phyloP scores from a whole-genome alignment of 495 filamentous ascomycete genomes.

The Cairneyella variabilis region DNA sequence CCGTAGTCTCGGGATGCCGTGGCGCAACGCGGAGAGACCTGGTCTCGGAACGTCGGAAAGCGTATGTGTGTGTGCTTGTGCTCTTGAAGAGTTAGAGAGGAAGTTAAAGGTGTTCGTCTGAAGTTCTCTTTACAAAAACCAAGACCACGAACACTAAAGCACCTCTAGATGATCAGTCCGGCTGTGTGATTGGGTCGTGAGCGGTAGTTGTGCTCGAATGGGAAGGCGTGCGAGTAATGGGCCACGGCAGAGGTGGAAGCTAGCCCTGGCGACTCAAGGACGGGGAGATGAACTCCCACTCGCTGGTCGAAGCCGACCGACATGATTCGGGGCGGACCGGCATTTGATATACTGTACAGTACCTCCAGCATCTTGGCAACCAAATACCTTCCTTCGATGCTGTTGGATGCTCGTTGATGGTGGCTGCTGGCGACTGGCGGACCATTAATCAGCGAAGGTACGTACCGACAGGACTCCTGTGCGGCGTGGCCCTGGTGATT shows the following conservation, averaged over 20 bases:
- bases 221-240: not conserved
- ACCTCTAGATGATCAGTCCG: not conserved
- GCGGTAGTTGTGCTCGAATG: slow-evolving; percentile 2
- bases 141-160: not conserved
- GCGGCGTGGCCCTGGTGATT: not conserved
- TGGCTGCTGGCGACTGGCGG: not conserved
- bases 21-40: not conserved
- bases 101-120: not conserved
- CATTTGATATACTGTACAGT: not conserved
- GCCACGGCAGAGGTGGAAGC: not conserved
- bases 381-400: too few relatives aligned
- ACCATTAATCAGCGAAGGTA: not conserved
- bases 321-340: not conserved
- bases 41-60: not conserved
- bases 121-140: not conserved
- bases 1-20: not conserved
- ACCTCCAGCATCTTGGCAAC: not conserved
- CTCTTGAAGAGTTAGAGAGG: not conserved
- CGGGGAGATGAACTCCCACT: too few relatives aligned
- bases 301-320: too few relatives aligned
- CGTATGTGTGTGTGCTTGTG: not conserved
- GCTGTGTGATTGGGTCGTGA: not conserved
- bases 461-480: not conserved
- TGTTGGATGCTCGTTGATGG: too few relatives aligned
- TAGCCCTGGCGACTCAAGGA: not conserved